Percentiles rank a stretch among this genome's conserved stretches.
These are phyloP conservation scores for Neurospora tetrasperma DNA, from an alignment of 495 filamentous ascomycete species.

Conservation along the genomic window DNA sequence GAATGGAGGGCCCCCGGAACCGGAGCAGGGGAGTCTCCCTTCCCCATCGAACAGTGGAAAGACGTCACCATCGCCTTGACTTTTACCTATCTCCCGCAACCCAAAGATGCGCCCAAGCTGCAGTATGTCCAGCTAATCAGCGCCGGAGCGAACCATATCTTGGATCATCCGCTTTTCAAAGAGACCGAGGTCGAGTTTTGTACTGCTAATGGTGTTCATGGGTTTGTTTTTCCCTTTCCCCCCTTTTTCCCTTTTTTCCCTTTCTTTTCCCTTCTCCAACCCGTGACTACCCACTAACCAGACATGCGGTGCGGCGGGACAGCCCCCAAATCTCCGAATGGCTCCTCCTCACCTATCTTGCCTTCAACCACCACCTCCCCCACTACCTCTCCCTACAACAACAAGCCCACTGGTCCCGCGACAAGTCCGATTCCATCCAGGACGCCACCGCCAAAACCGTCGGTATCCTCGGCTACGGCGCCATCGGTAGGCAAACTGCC, in stretches of 20 bases:
- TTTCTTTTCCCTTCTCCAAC: no score
- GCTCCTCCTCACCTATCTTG: slow-evolving; percentile 45
- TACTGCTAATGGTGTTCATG: slow-evolving; percentile 68
- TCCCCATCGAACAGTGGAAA: slow-evolving; percentile 38
- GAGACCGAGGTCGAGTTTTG: slow-evolving; percentile 55
- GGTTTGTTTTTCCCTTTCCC: slow-evolving; percentile 21
- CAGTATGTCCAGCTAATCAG: slow-evolving; percentile 65
- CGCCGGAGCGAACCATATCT: slow-evolving; percentile 63
- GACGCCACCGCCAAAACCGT: slow-evolving; percentile 38
- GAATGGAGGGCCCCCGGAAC: background rate
- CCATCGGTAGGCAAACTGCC: slow-evolving; percentile 64
- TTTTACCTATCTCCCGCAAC: slow-evolving; percentile 37
- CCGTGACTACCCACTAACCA: no score
- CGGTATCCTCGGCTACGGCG: slow-evolving; percentile 34
- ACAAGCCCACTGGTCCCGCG: slow-evolving; percentile 38
- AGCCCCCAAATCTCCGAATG: slow-evolving; percentile 78
- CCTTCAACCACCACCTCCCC: slow-evolving; percentile 32
- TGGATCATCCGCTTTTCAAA: slow-evolving; percentile 52
- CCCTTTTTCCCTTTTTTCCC: no score
- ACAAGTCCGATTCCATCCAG: slow-evolving; percentile 20
- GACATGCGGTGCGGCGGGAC: no score
- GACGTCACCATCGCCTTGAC: slow-evolving; percentile 58
- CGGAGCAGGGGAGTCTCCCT: background rate
- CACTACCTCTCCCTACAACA: slow-evolving; percentile 24
- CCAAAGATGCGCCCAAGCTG: slow-evolving; percentile 43